These are phyloP conservation scores for Mycosphaerella sp. DNA, from an alignment of 2,329 filamentous ascomycete genomes.

Conservation along the genomic window DNA sequence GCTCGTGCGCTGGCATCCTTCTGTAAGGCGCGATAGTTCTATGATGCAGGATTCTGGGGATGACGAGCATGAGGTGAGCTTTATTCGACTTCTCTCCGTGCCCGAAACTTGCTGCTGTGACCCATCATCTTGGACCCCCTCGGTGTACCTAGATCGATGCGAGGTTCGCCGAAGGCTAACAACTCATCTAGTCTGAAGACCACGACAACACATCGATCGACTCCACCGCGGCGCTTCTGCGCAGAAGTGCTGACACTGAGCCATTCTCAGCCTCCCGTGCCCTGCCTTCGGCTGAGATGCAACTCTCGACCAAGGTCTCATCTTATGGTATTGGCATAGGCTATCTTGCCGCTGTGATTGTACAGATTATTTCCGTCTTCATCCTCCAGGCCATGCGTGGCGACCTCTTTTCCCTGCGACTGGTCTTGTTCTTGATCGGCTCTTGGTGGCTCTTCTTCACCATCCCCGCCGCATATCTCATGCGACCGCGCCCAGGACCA, in stretches of 20 bases:
- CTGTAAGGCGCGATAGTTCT: constrained; percentile 4
- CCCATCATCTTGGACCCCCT: background rate
- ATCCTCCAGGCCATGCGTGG: constrained; percentile 67
- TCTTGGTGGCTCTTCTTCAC: constrained; percentile 92
- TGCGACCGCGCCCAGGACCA: constrained; percentile 81
- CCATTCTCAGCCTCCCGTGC: constrained; percentile 31
- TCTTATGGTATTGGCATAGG: constrained; percentile 90
- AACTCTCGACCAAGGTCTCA: constrained; percentile 82
- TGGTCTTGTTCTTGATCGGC: constrained; percentile 82
- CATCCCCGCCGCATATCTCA: constrained; percentile 78
- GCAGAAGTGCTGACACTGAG: constrained; percentile 19
- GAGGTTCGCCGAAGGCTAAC: background rate
- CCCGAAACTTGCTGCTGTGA: background rate
- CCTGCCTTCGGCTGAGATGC: constrained; percentile 59
- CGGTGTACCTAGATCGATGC: background rate
- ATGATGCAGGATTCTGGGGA: constrained; percentile 1
- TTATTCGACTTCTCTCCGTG: background rate
- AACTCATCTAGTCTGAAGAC: constrained; percentile 2
- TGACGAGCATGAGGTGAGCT: constrained; percentile 17
- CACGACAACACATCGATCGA: constrained; percentile 10
- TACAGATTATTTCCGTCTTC: constrained; percentile 75
- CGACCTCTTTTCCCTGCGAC: constrained; percentile 73
- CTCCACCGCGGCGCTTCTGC: constrained; percentile 15
- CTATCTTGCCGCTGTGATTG: constrained; percentile 76
- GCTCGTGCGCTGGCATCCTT: constrained; percentile 70